Percentiles rank a stretch among this genome's conserved stretches.
These are phyloP conservation scores for Pichia paraexigua DNA, from an alignment of 805 yeast species.

Conservation along the genomic window DNA sequence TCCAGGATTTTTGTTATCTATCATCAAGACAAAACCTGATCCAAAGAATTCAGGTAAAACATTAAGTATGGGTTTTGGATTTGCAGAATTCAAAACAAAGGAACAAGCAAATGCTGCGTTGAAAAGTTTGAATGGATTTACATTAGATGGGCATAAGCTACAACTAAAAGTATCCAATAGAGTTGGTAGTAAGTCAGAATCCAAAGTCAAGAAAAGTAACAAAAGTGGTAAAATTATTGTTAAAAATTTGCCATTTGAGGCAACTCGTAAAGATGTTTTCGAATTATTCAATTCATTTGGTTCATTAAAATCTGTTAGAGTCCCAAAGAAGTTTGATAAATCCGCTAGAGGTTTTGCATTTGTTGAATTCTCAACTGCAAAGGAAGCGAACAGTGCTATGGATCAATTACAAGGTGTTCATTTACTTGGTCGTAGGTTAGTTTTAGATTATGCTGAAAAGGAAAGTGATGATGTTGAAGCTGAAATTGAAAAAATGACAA, in stretches of 20 bases:
- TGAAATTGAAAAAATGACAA: constrained; percentile 85
- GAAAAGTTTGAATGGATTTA: constrained; percentile 61
- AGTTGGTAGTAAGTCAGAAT: constrained; percentile 35
- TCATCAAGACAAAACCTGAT: constrained; percentile 83
- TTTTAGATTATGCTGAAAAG: constrained; percentile 84
- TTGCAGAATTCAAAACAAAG: constrained; percentile 77
- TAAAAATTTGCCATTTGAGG: constrained; percentile 96
- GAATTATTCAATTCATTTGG: constrained; percentile 94
- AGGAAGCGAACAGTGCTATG: constrained; percentile 94
- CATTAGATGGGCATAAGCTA: constrained; percentile 81
- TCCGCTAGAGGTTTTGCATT: constrained; percentile 97
- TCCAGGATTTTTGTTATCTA: constrained; percentile 75
- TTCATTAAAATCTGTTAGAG: constrained; percentile 86
- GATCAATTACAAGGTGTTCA: constrained; percentile 91
- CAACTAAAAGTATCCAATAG: constrained; percentile 86
- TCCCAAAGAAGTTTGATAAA: constrained; percentile 92
- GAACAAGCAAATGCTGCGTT: constrained; percentile 77
- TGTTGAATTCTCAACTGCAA: constrained; percentile 78
- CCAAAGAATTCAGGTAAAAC: constrained; percentile 57
- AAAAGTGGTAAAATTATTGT: constrained; percentile 74
- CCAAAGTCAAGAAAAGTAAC: constrained; percentile 15
- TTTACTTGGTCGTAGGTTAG: constrained; percentile 88
- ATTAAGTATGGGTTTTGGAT: constrained; percentile 97
- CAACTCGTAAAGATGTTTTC: constrained; percentile 85
- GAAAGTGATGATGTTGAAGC: constrained; percentile 81